phyloP scores from a whole-genome alignment of 2,329 filamentous ascomycete species.

The Sporothrix inflata region DNA sequence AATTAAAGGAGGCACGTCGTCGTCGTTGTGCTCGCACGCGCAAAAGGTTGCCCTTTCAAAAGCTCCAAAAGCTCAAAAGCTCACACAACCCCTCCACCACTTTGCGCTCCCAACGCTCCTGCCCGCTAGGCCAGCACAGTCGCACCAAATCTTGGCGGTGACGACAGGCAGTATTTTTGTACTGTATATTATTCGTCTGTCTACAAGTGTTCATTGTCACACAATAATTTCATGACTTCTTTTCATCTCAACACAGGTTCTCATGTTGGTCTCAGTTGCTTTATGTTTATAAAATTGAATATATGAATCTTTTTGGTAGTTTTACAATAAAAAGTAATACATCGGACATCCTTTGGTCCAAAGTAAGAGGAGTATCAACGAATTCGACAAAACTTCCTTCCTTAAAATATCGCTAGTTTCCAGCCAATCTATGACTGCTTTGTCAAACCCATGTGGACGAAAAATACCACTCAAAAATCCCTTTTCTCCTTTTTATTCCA shows the following conservation, averaged over 20 bases:
- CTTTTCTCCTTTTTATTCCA: conserved; percentile 8
- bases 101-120: neutral
- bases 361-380: conserved; percentile 2
- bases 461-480: neutral
- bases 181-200: neutral
- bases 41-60: neutral
- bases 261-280: too few species aligned
- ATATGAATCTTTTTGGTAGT: neutral
- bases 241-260: neutral
- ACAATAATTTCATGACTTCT: neutral
- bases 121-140: neutral
- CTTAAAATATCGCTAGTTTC: neutral
- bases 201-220: neutral
- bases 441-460: neutral
- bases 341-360: neutral
- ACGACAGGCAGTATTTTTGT: conserved; percentile 25
- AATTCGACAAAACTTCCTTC: neutral
- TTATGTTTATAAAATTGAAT: too few species aligned
- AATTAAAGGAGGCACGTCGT: neutral
- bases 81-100: conserved; percentile 21
- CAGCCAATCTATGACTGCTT: neutral
- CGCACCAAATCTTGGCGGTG: conserved; percentile 30
- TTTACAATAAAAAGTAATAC: conserved; percentile 2
- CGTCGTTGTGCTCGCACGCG: conserved; percentile 8
- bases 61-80: conserved; percentile 9